phyloP scores from a whole-genome alignment of 2,329 filamentous ascomycete genomes.

The Diaporthe helianthi region DNA sequence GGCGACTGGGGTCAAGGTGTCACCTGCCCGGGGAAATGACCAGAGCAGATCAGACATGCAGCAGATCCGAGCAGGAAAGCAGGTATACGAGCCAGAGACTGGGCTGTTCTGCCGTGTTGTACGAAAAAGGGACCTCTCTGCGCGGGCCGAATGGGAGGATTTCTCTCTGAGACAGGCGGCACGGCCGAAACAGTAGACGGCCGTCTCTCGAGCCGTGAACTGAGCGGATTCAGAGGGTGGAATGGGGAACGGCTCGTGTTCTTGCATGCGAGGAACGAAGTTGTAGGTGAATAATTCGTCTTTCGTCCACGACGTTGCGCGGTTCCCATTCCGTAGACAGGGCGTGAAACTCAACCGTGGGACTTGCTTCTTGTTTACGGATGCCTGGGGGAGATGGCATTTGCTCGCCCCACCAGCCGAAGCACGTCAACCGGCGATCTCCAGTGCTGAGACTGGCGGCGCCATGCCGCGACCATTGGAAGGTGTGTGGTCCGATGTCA shows the following conservation, averaged over 20 bases:
- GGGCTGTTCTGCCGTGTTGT: slow-evolving; percentile 3
- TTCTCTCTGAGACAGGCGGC: slow-evolving; percentile 22
- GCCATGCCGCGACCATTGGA: slow-evolving; percentile 28
- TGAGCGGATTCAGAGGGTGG: not conserved
- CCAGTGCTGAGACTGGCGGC: slow-evolving; percentile 25
- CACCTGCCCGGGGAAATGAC: slow-evolving; percentile 5
- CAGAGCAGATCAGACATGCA: slow-evolving; percentile 22
- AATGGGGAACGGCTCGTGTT: not conserved
- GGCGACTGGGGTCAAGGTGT: not conserved
- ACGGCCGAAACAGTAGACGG: slow-evolving; percentile 18
- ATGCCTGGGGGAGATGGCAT: not conserved
- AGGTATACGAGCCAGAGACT: not conserved
- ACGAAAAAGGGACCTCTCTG: not conserved
- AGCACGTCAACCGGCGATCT: not conserved
- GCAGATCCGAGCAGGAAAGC: slow-evolving; percentile 4
- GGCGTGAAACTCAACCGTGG: not conserved
- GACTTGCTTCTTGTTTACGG: slow-evolving; percentile 15
- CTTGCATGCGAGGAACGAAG: not conserved
- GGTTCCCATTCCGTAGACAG: not conserved
- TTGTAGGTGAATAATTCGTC: not conserved
- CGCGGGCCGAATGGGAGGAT: slow-evolving; percentile 5
- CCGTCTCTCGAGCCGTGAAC: not conserved
- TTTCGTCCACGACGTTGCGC: slow-evolving; percentile 2
- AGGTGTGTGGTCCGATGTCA: slow-evolving; percentile 13
- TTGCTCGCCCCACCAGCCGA: not conserved